Evolutionary conservation across 2,329 filamentous ascomycete species (phyloP), one percentile per base, ranked within the genome.

Genomic region (Calonectria pseudoreteaudii): DNA sequence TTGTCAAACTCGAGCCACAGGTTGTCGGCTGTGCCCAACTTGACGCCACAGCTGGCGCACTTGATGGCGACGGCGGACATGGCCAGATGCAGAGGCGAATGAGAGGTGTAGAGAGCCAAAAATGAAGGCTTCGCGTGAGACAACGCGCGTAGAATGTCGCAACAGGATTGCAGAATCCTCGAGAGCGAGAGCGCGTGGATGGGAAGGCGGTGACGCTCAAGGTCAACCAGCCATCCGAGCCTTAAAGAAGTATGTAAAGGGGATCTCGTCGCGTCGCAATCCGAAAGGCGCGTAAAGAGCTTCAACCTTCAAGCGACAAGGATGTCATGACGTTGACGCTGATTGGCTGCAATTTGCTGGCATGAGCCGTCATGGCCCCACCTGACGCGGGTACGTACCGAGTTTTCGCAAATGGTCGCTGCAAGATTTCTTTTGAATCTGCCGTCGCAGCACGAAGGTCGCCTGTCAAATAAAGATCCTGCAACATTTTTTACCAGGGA

Each of bases 1-100:
- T 84, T 85, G 52, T 84, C 85, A 38, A 87, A 82, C 73, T 86
- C 82, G 2, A 77, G 83, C 86, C 86, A 87, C 9, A 83, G 52
- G 49, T 87, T 87, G 69, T 78, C 47, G 60, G 85, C 81, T 1
- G 64, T 71, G 64, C 82, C 82, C n/a, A 86, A 70, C 8, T 77
- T 68, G 9, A 77, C 73, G 30, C 83, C 77, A 72, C 81, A 85
- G 36, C 78, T 78, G 67, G 80, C 77, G 79, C 86, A 87, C 71
- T 81, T 82, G 78, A 83, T 82, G 36, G 75, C 71, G 53, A 86
- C 78, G 8, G 60, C 74, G 38, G 86, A 83, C 85, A 87, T 87
- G 56, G 50, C 36, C 64, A 41, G 34, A 20, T 13, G 44, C 20
- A 47, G 44, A 47, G 6, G 44, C 44, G 11, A 10, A 23, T n/a